Percentiles rank a stretch among this genome's conserved stretches.
These are phyloP conservation scores for Pseudogymnoascus sp. DNA, from an alignment of 2,329 filamentous ascomycete genomes.

Conservation along the genomic window DNA sequence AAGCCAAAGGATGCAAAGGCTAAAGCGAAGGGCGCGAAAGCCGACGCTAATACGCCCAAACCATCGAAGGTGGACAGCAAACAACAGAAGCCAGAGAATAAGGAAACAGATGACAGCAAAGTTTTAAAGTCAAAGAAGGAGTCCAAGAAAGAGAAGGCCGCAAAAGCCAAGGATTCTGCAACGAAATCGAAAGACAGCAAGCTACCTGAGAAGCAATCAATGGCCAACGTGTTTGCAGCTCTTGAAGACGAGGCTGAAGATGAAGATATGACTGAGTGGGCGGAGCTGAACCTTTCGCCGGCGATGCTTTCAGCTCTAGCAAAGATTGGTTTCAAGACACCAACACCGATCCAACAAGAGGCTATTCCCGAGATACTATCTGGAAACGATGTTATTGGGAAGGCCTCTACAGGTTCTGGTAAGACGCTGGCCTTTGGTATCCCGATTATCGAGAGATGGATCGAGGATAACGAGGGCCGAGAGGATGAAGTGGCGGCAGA, in stretches of 20 bases:
- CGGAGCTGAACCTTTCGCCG: constrained; percentile 62
- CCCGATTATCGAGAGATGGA: constrained; percentile 79
- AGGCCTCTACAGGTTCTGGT: constrained; percentile 91
- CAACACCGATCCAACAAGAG: constrained; percentile 72
- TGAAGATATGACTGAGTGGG: constrained; percentile 72
- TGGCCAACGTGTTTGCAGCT: constrained; percentile 30
- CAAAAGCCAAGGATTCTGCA: constrained; percentile 25
- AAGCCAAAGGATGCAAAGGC: constrained; percentile 19
- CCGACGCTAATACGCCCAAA: background rate
- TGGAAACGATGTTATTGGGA: constrained; percentile 88
- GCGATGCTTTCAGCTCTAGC: constrained; percentile 66
- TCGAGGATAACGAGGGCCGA: constrained; percentile 43
- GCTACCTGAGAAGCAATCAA: constrained; percentile 18
- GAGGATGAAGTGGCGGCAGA: constrained; percentile 33
- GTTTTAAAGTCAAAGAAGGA: constrained; percentile 19
- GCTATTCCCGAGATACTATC: constrained; percentile 75
- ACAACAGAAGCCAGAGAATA: constrained; percentile 13
- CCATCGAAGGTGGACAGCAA: constrained; percentile 24
- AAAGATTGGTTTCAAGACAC: constrained; percentile 69
- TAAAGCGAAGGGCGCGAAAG: constrained; percentile 22
- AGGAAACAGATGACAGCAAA: constrained; percentile 22
- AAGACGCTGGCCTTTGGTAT: constrained; percentile 95
- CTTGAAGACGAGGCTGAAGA: constrained; percentile 49
- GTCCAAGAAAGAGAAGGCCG: constrained; percentile 27
- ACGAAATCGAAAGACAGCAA: constrained; percentile 25